Conservation (phyloP, 768 basidiomycete genomes). For the Russula griseocarnosa region DNA sequence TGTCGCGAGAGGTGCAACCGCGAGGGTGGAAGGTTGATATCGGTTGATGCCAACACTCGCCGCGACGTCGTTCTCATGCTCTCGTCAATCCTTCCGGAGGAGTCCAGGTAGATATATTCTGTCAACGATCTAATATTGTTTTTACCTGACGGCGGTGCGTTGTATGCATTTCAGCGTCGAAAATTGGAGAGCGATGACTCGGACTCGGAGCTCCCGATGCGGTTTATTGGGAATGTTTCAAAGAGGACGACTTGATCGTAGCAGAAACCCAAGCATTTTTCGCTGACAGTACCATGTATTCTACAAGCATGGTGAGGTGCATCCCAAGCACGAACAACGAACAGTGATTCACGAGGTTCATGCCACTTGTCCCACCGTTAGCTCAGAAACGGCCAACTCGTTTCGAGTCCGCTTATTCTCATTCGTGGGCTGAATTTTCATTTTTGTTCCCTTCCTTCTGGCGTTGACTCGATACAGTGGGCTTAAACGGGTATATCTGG, state of each 20-base stretch:
- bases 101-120: too few relatives aligned
- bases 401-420: conserved; percentile 76
- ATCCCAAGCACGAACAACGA: conserved; percentile 28
- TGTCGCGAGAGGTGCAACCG: too few relatives aligned
- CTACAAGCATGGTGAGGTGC: conserved; percentile 94
- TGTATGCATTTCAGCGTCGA: conserved; percentile 55
- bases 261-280: conserved; percentile 98
- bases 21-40: too few relatives aligned
- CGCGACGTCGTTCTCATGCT: too few relatives aligned
- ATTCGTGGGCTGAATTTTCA: conserved; percentile 93
- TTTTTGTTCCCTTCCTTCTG: conserved; percentile 86
- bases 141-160: too few relatives aligned
- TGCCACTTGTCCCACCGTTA: conserved; percentile 34
- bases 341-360: too few relatives aligned
- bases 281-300: conserved; percentile 92
- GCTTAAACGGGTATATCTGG: conserved; percentile 97
- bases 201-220: conserved; percentile 99
- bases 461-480: conserved; percentile 93
- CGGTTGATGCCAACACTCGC: too few relatives aligned
- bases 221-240: conserved; percentile 98
- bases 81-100: too few relatives aligned
- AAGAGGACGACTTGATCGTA: conserved; percentile 95
- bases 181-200: conserved; percentile 98
- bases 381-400: conserved; percentile 93
- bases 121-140: too few relatives aligned